Conservation (phyloP, 768 basidiomycete species). For the Asterophora lycoperdoides region DNA sequence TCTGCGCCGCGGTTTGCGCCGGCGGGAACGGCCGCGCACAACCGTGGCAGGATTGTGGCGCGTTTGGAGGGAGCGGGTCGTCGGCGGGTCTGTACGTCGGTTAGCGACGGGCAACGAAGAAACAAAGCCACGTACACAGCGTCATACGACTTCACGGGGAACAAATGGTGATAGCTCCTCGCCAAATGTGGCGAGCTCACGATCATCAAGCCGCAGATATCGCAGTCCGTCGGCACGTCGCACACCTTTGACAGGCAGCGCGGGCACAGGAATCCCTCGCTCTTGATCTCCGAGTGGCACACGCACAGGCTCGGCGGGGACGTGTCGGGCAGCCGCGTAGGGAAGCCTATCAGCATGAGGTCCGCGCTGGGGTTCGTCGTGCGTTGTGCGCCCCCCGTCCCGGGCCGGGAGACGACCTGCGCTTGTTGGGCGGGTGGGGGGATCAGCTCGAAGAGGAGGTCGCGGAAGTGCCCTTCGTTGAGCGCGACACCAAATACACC, state of each 20-base stretch:
- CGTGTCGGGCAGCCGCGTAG: slow-evolving; percentile 81
- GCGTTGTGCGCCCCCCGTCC: slow-evolving; percentile 30
- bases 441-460: slow-evolving; percentile 91
- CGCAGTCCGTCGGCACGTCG: slow-evolving; percentile 97
- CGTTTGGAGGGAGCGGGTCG: slow-evolving; percentile 28
- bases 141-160: slow-evolving; percentile 85
- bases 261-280: slow-evolving; percentile 93
- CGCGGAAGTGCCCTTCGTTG: slow-evolving; percentile 96
- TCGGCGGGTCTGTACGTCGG: slow-evolving; percentile 34
- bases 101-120: background rate
- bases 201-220: slow-evolving; percentile 96
- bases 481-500: slow-evolving; percentile 94
- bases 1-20: slow-evolving; percentile 36
- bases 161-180: slow-evolving; percentile 91
- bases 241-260: slow-evolving; percentile 91
- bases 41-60: slow-evolving; percentile 59
- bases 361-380: slow-evolving; percentile 67
- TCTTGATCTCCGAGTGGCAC: slow-evolving; percentile 90
- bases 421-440: slow-evolving; percentile 87
- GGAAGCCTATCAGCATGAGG: slow-evolving; percentile 99
- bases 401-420: slow-evolving; percentile 30
- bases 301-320: slow-evolving; percentile 84
- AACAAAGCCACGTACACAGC: slow-evolving; percentile 59
- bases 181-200: slow-evolving; percentile 97
- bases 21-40: slow-evolving; percentile 72